Evolutionary conservation across 2,329 filamentous ascomycete species (phyloP), one percentile per base, ranked within the genome.

Genomic region (Xylaria arbuscula): DNA sequence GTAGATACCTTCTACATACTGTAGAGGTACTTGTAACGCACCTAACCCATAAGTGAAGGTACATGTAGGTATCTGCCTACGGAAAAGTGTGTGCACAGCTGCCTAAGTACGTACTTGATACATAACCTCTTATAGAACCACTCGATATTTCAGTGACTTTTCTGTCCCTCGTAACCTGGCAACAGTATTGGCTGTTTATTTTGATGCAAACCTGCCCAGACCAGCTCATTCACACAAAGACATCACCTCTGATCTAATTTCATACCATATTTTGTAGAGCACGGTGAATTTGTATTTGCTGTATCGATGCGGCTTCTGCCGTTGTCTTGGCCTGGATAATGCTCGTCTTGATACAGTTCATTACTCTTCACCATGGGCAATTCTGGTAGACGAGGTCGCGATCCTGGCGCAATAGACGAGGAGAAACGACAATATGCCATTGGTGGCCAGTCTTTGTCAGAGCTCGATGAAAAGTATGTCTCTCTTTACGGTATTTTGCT

Each of bases 401-500:
- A 83, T 66, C 77, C 78, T 3, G 81, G 80, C 38, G 86, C 85
- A 0, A 72, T 78, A 32, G 80, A 82, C 10, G 87, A 89, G 72
- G 86, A 89, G 56, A 77, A 82, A 55, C 80, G 83, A 2, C 87
- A 88, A 70, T 88, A 88, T 72, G 80, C 78, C 5, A 72, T 76
- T 0, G 76, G 78, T 4, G 79, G 79, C 0, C 77, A 82, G 64
- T 80, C 78, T 0, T 76, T 80, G 2, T 76, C 82, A 22, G 83
- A 86, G 34, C 73, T 86, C 2, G 79, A 86, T 8, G 78, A 82
- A 58, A 83, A 84, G 84, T 84, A 62, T 65, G 74, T 58, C 24
- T 34, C 62, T 24, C 24, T 42, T 34, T 32, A 36, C 8, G 19
- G 22, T 36, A 36, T 60, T 19, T 32, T 19, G 2, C 17, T 9